Base-by-base conservation (phyloP, 225 moss, liverwort and hornwort genomes). In the Sphagnum tenellum region DNA sequence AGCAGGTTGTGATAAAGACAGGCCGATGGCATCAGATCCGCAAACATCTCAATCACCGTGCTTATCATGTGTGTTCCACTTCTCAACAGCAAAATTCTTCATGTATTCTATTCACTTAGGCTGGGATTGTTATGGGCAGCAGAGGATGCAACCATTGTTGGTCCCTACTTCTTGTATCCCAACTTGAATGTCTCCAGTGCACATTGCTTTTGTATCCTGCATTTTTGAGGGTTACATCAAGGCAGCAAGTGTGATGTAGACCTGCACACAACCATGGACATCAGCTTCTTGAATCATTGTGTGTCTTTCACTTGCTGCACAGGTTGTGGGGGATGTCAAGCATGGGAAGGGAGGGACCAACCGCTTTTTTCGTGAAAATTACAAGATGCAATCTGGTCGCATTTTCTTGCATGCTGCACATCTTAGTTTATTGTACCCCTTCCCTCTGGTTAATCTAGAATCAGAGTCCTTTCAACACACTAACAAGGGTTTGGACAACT, bases 11-110 rank as follows among this genome's bases (percentile, higher is more conserved):
- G 3, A 86, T 88, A 12, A 85, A 82, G 69, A 82, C 85, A 49
- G 88, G 88, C 47, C 88, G 88, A 7, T 70, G 85, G 77, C 85
- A 88, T 67, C 88, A 88, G n/a, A 88, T 88, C 66, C 85, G 88
- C 72, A 88, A 88, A 70, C 88, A 88, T 76, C 88, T 88, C 67
- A 88, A 88, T 50, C 88, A 88, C 70, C 85, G 75, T 53, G 88
- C 85, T 70, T 75, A 77, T 58, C 88, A 85, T 52, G 88, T 88
- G 69, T 63, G 66, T 59, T 60, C 7, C 46, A 14, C 12, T 45
- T 64, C 14, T 63, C 8, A 48, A 64, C 4, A 13, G 29, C 29
- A 29, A 29, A 29, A 29, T 0, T 0, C 1, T 29, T 29, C 29
- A 29, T 29, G 29, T 29, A 29, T 29, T 29, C 29, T 29, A 29